phyloP scores from a whole-genome alignment of 169 alveolate species.

The Babesia caballi region DNA sequence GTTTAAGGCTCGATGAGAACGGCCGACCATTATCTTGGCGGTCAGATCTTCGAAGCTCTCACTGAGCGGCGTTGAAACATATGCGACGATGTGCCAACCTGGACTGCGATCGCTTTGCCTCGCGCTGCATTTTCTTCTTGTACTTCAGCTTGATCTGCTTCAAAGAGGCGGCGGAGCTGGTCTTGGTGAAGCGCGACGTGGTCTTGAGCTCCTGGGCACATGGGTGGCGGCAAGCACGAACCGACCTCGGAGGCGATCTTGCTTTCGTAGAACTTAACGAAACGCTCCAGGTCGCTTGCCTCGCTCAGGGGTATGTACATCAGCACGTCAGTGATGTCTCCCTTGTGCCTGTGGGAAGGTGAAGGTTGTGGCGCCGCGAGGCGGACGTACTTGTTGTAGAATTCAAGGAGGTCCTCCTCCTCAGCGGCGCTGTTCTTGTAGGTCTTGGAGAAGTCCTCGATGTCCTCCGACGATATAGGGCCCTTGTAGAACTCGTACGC shows the following conservation, averaged over 20 bases:
- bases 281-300: conserved; percentile 62
- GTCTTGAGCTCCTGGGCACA: conserved; percentile 37
- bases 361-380: not conserved
- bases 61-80: not conserved
- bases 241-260: conserved; percentile 55
- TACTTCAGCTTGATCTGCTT: conserved; percentile 38
- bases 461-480: conserved; percentile 62
- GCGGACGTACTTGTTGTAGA: conserved; percentile 62
- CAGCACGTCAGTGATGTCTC: conserved; percentile 64
- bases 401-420: conserved; percentile 72
- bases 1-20: no score
- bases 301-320: conserved; percentile 71
- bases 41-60: conserved; percentile 54
- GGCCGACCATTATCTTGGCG: conserved; percentile 51
- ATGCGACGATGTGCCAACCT: conserved; percentile 1
- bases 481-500: conserved; percentile 64
- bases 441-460: conserved; percentile 57
- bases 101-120: conserved; percentile 4
- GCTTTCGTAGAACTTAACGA: conserved; percentile 43
- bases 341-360: conserved; percentile 45
- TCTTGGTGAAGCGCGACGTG: conserved; percentile 35
- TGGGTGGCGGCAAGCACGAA: not conserved
- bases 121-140: conserved; percentile 28
- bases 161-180: conserved; percentile 4
- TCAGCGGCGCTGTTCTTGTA: conserved; percentile 70